Evolutionary conservation across 2,329 filamentous ascomycete genomes (phyloP), one percentile per base, ranked within the genome.

Genomic region (Xylaria sp.): DNA sequence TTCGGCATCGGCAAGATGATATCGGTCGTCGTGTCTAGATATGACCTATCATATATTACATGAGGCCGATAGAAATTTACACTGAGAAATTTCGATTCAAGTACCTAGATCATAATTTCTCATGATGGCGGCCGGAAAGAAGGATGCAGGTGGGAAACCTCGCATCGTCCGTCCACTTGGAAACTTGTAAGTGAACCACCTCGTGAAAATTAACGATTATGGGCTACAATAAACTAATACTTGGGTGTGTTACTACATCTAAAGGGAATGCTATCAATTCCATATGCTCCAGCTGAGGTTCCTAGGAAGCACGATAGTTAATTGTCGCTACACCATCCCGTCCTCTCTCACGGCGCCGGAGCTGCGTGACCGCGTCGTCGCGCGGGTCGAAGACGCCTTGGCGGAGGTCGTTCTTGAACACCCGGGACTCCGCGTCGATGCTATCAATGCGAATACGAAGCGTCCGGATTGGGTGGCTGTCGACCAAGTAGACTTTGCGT

Each of bases 221-320:
- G 14, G 32, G 21, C 8, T 1, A 12, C 11, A 19, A 54, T n/a
- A 12, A 63, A 30, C 54, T 67, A 8, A 67, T 17, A 5, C 12
- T 32, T 36, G 14, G 11, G 11, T 2, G 34, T 6, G 4, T 45
- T 9, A 12, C 17, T 3, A 12, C 17, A 21, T 36, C 1, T n/a
- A 17, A 19, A 70, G 68, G 14, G 68, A 70, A 45, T 62, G 65
- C 7, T 75, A 74, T 59, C 70, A 75, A 56, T 63, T 71, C 19
- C 71, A 73, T 17, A 73, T 75, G 73, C 60, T 75, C 59, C 24
- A 68, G 27, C 60, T 76, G 24, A 56, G 68, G 54, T 73, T 73
- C 56, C 68, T 75, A 32, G 67, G 69, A 14, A 69, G 70, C 50
- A 74, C 68, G 9, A 24, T 64, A 60, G 53, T 76, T 1, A 62